Evolutionary conservation across 2,329 filamentous ascomycete genomes (phyloP), one percentile per base, ranked within the genome.

Genomic region (Cladophialophora bantiana): DNA sequence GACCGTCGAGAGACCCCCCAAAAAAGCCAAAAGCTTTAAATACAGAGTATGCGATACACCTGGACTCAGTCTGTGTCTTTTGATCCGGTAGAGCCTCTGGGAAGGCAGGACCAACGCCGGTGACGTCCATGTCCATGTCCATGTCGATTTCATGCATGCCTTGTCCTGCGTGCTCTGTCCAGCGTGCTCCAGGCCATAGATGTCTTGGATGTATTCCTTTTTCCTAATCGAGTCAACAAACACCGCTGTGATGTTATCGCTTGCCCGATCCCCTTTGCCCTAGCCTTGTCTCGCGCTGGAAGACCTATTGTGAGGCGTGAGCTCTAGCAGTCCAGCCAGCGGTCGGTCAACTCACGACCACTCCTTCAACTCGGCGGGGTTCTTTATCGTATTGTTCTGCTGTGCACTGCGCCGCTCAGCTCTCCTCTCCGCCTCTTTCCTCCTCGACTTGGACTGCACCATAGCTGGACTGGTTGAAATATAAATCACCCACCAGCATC

Each of bases 221-320:
- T 67, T 64, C 57, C 61, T 38, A 35, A 61, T 61, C 4, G 42
- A 54, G 61, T 64, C 61, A 67, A 67, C 40, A 42, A 40, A 64
- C 65, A 64, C 56, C 59, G 65, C 34, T 12, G n/a, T 35, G 20
- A 13, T 15, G 6, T 40, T 34, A 34, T 42, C 26, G 12, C 32
- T 35, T 40, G 31, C 32, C 6, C 26, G n/a, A n/a, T n/a, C n/a
- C 7, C 45, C 18, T 45, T 13, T 50, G 20, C 45, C 18, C 45
- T 26, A 50, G 45, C 18, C 45, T 50, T 26, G 18, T 26, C 45
- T 50, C 9, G 45, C 45, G 9, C 1, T 10, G 38, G 9, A 31
- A 18, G 15, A 7, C 18, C 31, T 59, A 40, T 12, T 1, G 13
- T 34, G 15, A 20, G 10, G 45, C 15, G 20, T 50, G 13, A n/a